Evolutionary conservation across 495 filamentous ascomycete species (phyloP).

Genomic region (Penicillium herquei): DNA sequence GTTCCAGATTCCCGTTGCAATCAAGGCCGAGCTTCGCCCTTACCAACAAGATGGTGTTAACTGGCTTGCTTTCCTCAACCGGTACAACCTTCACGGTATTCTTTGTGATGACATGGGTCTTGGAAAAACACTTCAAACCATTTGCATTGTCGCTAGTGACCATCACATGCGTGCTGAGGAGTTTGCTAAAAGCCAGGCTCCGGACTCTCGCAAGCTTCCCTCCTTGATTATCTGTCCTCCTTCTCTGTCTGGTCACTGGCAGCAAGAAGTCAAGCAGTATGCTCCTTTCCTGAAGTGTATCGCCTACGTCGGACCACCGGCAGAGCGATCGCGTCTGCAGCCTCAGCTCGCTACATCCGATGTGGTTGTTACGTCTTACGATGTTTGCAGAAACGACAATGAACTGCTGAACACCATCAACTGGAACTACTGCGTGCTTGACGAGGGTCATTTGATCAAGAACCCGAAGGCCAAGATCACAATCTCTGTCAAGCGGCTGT

Average conservation of each 20-base stretch:
- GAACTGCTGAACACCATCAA: conserved; percentile 77
- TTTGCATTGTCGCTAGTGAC: conserved; percentile 97
- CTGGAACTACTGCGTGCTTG: conserved; percentile 97
- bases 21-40: conserved; percentile 91
- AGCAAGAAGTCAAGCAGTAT: conserved; percentile 92
- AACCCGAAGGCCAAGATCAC: conserved; percentile 95
- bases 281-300: conserved; percentile 89
- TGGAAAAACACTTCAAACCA: conserved; percentile 93
- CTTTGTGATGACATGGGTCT: conserved; percentile 99
- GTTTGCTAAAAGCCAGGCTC: conserved; percentile 71
- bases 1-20: conserved; percentile 90
- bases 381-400: conserved; percentile 91
- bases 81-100: conserved; percentile 95
- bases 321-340: conserved; percentile 69
- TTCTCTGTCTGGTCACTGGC: conserved; percentile 97
- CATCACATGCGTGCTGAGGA: conserved; percentile 92
- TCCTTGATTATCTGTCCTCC: conserved; percentile 95
- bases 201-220: conserved; percentile 76
- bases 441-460: conserved; percentile 98
- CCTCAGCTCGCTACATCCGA: conserved; percentile 71
- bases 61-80: conserved; percentile 97
- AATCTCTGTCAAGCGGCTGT: conserved; percentile 80
- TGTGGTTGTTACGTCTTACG: conserved; percentile 95
- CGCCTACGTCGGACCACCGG: conserved; percentile 85
- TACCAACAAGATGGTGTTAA: conserved; percentile 99